Conservation (phyloP, 352 stramenopile species). For the Halophytophthora polymorphica region DNA sequence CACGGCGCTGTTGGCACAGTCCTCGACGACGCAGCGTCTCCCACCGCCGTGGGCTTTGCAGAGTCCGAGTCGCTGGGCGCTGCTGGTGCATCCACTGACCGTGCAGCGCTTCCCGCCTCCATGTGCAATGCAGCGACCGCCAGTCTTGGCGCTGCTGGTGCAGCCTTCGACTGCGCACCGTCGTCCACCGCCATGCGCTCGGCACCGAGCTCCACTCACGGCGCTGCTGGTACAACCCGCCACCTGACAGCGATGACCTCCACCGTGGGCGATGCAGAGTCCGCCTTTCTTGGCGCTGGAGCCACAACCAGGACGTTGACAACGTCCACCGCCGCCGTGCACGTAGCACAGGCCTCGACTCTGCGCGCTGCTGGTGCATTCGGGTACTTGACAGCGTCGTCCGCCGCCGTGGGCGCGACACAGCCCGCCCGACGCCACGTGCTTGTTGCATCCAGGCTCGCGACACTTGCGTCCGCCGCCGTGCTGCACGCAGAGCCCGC, state of each 20-base stretch:
- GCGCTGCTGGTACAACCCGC: conserved; percentile 70
- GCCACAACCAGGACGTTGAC: conserved; percentile 65
- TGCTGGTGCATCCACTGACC: conserved; percentile 66
- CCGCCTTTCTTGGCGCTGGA: conserved; percentile 85
- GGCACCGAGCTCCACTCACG: conserved; percentile 75
- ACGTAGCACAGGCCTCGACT: conserved; percentile 83
- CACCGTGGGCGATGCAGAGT: conserved; percentile 82
- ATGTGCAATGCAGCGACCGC: conserved; percentile 78
- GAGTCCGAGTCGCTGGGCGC: conserved; percentile 74
- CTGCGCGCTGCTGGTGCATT: conserved; percentile 78
- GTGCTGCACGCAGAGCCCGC: conserved; percentile 64
- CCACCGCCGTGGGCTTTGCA: conserved; percentile 86
- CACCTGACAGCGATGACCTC: conserved; percentile 77
- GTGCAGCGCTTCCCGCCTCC: conserved; percentile 82
- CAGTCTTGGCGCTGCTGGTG: conserved; percentile 81
- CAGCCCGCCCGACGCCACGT: conserved; percentile 73
- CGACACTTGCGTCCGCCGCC: conserved; percentile 74
- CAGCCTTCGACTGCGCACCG: conserved; percentile 70
- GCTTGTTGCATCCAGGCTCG: conserved; percentile 61
- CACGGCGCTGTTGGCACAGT: conserved; percentile 76
- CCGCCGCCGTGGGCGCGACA: conserved; percentile 80
- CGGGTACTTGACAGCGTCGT: conserved; percentile 71
- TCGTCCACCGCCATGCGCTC: conserved; percentile 76
- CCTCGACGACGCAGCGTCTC: conserved; percentile 59
- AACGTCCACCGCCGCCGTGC: conserved; percentile 74